These are phyloP conservation scores for Halophytophthora batemanensis DNA, from an alignment of 352 stramenopile genomes.

Conservation along the genomic window DNA sequence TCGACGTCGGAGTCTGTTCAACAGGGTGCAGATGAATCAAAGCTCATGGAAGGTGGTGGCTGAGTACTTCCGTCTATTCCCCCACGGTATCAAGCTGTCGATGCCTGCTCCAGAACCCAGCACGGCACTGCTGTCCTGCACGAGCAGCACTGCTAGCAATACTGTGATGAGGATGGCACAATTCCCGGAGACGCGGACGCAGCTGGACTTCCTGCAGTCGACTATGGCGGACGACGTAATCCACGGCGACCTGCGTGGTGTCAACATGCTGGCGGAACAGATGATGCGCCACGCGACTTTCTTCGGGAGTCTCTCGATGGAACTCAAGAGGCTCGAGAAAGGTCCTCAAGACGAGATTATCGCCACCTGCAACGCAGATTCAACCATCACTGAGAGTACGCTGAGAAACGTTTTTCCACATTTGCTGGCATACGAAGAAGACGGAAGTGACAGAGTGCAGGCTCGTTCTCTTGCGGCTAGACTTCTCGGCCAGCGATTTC, in stretches of 20 bases:
- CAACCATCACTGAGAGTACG: too few relatives aligned
- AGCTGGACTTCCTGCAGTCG: slow-evolving; percentile 23
- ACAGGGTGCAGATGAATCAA: slow-evolving; percentile 21
- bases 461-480: too few relatives aligned
- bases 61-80: slow-evolving; percentile 25
- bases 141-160: too few relatives aligned
- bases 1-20: slow-evolving; percentile 18
- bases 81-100: slow-evolving; percentile 7
- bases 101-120: background rate
- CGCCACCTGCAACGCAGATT: too few relatives aligned
- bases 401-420: too few relatives aligned
- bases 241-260: slow-evolving; percentile 11
- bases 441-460: too few relatives aligned
- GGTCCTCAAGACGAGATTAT: too few relatives aligned
- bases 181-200: slow-evolving; percentile 4
- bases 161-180: background rate
- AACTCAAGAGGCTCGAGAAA: slow-evolving; percentile 21
- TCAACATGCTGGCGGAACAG: slow-evolving; percentile 18
- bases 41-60: slow-evolving; percentile 18
- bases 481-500: too few relatives aligned
- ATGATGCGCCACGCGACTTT: slow-evolving; percentile 20
- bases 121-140: background rate
- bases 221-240: slow-evolving; percentile 20
- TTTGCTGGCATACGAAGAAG: too few relatives aligned
- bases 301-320: slow-evolving; percentile 26